Evolutionary conservation across 768 basidiomycete genomes (phyloP).

Genomic region (Pleurotus salmoneostramineus): DNA sequence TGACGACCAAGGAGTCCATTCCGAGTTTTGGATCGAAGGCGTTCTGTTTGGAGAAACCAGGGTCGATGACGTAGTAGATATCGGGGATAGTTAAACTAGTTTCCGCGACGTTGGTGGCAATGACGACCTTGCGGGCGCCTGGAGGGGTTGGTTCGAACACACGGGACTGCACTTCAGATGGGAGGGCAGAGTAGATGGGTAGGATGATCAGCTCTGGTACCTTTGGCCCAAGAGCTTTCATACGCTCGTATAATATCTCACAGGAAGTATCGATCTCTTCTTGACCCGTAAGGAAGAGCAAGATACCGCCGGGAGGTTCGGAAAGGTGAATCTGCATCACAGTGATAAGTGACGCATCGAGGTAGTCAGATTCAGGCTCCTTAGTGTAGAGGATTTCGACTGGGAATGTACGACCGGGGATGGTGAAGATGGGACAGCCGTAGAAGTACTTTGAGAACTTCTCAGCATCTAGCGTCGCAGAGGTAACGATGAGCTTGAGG

Average conservation of each 20-base stretch:
- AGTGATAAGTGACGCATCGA: constrained; percentile 96
- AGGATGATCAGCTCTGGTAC: constrained; percentile 96
- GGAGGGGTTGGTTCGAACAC: constrained; percentile 98
- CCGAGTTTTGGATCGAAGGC: constrained; percentile 96
- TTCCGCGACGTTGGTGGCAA: constrained; percentile 99
- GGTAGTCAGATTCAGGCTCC: constrained; percentile 95
- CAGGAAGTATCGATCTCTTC: constrained; percentile 98
- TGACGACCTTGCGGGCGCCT: constrained; percentile 97
- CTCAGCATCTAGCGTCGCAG: constrained; percentile 97
- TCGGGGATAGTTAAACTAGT: constrained; percentile 98
- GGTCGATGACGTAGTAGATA: constrained; percentile 98
- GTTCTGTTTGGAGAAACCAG: constrained; percentile 98
- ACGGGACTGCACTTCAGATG: constrained; percentile 95
- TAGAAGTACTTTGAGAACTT: constrained; percentile 99
- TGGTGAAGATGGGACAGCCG: constrained; percentile 98
- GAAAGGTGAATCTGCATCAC: constrained; percentile 99
- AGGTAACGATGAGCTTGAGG: constrained; percentile 96
- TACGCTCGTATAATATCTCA: constrained; percentile 96
- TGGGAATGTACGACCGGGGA: constrained; percentile 99
- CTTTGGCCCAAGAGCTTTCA: constrained; percentile 98
- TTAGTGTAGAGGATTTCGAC: constrained; percentile 99
- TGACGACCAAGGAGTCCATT: constrained; percentile 98
- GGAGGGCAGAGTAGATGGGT: constrained; percentile 96
- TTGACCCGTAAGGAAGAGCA: constrained; percentile 97
- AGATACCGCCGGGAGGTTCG: constrained; percentile 93